Percentiles rank a stretch among this genome's conserved stretches.
These are phyloP conservation scores for Blastocystis sp. DNA, from an alignment of 352 stramenopile genomes.

Conservation along the genomic window DNA sequence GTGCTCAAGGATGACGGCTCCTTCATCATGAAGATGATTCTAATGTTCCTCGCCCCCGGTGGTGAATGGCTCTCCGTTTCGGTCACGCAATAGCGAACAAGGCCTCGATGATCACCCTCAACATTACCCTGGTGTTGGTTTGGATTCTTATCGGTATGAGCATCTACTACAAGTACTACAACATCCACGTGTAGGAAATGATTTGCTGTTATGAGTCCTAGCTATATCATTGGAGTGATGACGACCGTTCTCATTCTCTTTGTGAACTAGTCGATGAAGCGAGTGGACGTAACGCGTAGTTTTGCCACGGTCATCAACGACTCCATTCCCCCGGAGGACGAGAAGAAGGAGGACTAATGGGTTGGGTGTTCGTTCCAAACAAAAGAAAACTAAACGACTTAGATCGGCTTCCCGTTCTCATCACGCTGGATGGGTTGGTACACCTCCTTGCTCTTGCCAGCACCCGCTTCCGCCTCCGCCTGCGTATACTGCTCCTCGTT, in stretches of 20 bases:
- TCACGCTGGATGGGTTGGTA: slow-evolving; percentile 55
- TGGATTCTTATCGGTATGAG: slow-evolving; percentile 58
- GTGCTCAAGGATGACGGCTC: slow-evolving; percentile 6
- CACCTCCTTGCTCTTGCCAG: slow-evolving; percentile 60
- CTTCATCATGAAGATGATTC: slow-evolving; percentile 43
- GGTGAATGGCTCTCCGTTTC: neutral
- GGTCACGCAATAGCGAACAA: slow-evolving; percentile 4
- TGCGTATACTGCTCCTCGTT: slow-evolving; percentile 70
- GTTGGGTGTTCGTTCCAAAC: slow-evolving; percentile 8
- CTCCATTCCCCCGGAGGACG: slow-evolving; percentile 11
- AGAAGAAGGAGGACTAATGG: slow-evolving; percentile 52
- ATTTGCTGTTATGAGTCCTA: neutral
- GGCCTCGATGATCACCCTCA: slow-evolving; percentile 42
- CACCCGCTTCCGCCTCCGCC: slow-evolving; percentile 52
- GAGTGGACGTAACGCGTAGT: neutral
- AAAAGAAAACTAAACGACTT: slow-evolving; percentile 31
- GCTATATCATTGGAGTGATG: slow-evolving; percentile 47
- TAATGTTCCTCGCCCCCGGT: slow-evolving; percentile 37
- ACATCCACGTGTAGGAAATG: slow-evolving; percentile 50
- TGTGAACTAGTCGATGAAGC: slow-evolving; percentile 14
- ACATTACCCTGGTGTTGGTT: slow-evolving; percentile 41
- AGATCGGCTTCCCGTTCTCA: slow-evolving; percentile 1
- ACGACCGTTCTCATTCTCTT: slow-evolving; percentile 45
- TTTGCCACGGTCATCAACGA: slow-evolving; percentile 46
- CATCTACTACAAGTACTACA: slow-evolving; percentile 57